Conservation (phyloP, 805 yeast species). For the Groenewaldozyma tartarivorans region DNA sequence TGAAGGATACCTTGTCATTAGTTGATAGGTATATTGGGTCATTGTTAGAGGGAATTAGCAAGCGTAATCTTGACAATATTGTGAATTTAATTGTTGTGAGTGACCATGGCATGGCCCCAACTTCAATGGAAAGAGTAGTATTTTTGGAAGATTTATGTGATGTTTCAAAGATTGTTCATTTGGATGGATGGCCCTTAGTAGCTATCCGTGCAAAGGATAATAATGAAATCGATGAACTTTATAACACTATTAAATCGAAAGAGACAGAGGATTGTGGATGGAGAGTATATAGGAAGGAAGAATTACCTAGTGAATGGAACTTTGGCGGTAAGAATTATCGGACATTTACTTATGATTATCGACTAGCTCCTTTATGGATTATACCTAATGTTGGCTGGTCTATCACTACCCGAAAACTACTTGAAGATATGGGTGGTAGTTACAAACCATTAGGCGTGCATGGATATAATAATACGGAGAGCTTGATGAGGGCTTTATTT, state of each 20-base stretch:
- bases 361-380: slow-evolving; percentile 81
- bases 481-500: slow-evolving; percentile 77
- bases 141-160: slow-evolving; percentile 66
- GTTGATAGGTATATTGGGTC: slow-evolving; percentile 59
- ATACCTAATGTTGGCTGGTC: slow-evolving; percentile 78
- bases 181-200: slow-evolving; percentile 80
- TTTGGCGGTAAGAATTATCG: slow-evolving; percentile 39
- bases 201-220: slow-evolving; percentile 55
- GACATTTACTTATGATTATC: slow-evolving; percentile 33
- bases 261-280: slow-evolving; percentile 26
- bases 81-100: slow-evolving; percentile 73
- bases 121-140: slow-evolving; percentile 57
- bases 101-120: slow-evolving; percentile 93
- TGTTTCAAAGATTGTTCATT: slow-evolving; percentile 43
- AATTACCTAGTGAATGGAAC: slow-evolving; percentile 43
- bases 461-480: slow-evolving; percentile 72
- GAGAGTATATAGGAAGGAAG: slow-evolving; percentile 43
- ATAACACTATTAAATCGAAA: slow-evolving; percentile 17
- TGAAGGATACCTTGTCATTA: slow-evolving; percentile 43
- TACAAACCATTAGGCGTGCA: slow-evolving; percentile 70
- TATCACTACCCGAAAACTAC: slow-evolving; percentile 50
- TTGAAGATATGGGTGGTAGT: slow-evolving; percentile 38
- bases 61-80: slow-evolving; percentile 50
- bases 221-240: slow-evolving; percentile 33
- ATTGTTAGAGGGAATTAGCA: slow-evolving; percentile 37